Evolutionary conservation across 2,329 filamentous ascomycete species (phyloP), one percentile per base, ranked within the genome.

Genomic region (Aspergillus arachidicola): DNA sequence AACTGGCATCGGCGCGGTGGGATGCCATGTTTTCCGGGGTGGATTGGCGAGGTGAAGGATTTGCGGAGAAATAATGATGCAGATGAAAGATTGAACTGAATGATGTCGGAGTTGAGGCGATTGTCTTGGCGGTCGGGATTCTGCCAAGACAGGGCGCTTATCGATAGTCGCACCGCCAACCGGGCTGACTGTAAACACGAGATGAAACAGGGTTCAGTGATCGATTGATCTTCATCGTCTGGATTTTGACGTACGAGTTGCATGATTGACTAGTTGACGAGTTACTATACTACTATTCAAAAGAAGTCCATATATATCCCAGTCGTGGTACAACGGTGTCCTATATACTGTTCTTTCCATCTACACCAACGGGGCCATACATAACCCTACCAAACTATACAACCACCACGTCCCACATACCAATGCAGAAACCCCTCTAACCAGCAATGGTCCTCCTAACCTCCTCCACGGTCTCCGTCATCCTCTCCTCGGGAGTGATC

Each of bases 1-100:
- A 80, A 71, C 81, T 84, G 30, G 92, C 93, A 77, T 97, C 93
- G 74, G 93, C 93, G 76, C 89, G 89, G 78, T 93, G 87, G 73
- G 80, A 73, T 57, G 81, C 74, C 79, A 83, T 86, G 70, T 38
- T 66, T 59, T 46, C 53, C 63, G 56, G 34, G 10, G 14, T 45
- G 65, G 80, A 89, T 88, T 7, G 89, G 88, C 14, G 53, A 63
- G 51, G 36, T 43, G 48, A 36, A 60, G 60, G 53, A 26, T 55
- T 55, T 38, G 51, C 21, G 32, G 62, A 57, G 59, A 61, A 58
- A 61, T 55, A 32, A 55, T 28, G 57, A 64, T 53, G 58, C 46
- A 60, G 53, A 46, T 57, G 57, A 57, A 23, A 34, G 23, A 32
- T 43, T 34, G 58, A 14, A 26, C 23, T 48, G 23, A 19, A 50